phyloP scores from a whole-genome alignment of 2,329 filamentous ascomycete genomes.

The Cercospora zeae-maydis region DNA sequence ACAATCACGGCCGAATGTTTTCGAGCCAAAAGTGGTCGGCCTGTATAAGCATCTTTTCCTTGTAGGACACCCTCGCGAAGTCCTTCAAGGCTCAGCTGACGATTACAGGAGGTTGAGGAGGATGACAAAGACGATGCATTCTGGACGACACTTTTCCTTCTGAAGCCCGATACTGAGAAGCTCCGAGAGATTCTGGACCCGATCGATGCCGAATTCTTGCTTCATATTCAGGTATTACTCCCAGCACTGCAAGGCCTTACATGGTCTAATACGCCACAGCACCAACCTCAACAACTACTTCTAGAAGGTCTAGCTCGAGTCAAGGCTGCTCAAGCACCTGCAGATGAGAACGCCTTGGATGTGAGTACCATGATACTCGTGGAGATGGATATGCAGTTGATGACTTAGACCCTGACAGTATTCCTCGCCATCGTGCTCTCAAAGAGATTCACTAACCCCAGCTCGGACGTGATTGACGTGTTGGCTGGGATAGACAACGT shows the following conservation, averaged over 20 bases:
- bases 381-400: constrained; percentile 39
- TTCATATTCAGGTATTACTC: constrained; percentile 64
- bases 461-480: constrained; percentile 87
- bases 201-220: constrained; percentile 69
- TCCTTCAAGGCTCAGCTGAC: neutral
- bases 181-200: constrained; percentile 66
- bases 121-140: constrained; percentile 79
- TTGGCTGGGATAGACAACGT: constrained; percentile 86
- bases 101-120: constrained; percentile 56
- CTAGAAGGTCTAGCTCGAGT: constrained; percentile 66
- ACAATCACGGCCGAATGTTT: constrained; percentile 82
- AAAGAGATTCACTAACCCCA: constrained; percentile 92
- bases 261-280: constrained; percentile 36
- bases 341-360: constrained; percentile 78
- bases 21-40: constrained; percentile 89
- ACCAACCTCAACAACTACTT: constrained; percentile 75
- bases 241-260: neutral
- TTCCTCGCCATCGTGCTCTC: constrained; percentile 78
- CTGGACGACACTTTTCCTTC: constrained; percentile 92
- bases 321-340: constrained; percentile 57
- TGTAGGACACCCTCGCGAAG: constrained; percentile 37
- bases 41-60: constrained; percentile 81
- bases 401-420: constrained; percentile 73
- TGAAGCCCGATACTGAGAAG: constrained; percentile 70
- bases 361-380: constrained; percentile 50